Evolutionary conservation across 768 basidiomycete genomes (phyloP).

Genomic region (Tulasnella sp.): DNA sequence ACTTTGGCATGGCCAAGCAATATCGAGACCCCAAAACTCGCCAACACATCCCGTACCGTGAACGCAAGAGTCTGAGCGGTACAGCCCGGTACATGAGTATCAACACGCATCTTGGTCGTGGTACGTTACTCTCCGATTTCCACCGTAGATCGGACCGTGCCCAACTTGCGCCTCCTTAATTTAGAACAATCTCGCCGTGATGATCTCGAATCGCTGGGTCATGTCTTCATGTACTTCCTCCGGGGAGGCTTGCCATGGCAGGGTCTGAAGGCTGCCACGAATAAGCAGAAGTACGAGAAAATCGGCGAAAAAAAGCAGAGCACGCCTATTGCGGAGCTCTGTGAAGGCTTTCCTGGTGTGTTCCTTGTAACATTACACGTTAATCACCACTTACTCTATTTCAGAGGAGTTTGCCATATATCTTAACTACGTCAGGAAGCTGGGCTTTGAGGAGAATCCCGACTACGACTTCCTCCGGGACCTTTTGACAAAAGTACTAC

Average conservation of each 20-base stretch:
- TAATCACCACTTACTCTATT: background rate
- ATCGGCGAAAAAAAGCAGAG: conserved; percentile 99
- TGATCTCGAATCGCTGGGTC: conserved; percentile 96
- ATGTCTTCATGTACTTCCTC: conserved; percentile 99
- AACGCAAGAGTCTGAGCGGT: conserved; percentile 90
- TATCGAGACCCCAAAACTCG: conserved; percentile 97
- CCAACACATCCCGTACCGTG: conserved; percentile 97
- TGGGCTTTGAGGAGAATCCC: conserved; percentile 97
- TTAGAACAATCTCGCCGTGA: conserved; percentile 61
- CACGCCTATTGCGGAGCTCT: conserved; percentile 92
- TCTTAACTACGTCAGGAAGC: conserved; percentile 96
- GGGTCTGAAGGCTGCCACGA: conserved; percentile 96
- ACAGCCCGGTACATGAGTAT: conserved; percentile 99
- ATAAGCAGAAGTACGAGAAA: conserved; percentile 99
- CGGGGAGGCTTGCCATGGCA: conserved; percentile 98
- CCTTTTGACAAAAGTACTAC: conserved; percentile 85
- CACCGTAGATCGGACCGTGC: background rate
- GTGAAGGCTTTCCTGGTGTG: conserved; percentile 87
- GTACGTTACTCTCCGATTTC: conserved; percentile 35
- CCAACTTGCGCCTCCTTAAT: background rate
- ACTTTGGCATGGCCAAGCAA: conserved; percentile 99
- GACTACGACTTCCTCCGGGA: conserved; percentile 98
- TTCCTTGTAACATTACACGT: conserved; percentile 14
- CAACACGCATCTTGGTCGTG: conserved; percentile 95
- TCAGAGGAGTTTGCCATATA: conserved; percentile 98